Conservation (phyloP, 1,139 yeast genomes). For the Yamadazyma kanchanaburiensis region DNA sequence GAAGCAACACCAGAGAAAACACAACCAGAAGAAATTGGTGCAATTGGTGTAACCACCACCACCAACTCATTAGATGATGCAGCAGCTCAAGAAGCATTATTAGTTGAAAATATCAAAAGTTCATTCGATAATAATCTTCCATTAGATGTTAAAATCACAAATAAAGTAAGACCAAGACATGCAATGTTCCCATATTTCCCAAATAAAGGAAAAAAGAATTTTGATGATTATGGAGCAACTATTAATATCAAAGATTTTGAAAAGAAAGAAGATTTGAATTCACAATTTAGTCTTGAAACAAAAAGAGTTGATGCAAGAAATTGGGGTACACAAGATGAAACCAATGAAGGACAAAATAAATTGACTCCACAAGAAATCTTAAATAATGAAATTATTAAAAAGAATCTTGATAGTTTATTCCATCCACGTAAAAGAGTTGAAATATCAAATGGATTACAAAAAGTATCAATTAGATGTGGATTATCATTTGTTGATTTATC, state of each 20-base stretch:
- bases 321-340: conserved; percentile 29
- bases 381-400: conserved; percentile 40
- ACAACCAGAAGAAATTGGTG: conserved; percentile 5
- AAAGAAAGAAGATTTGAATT: conserved; percentile 50
- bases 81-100: conserved; percentile 40
- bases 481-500: conserved; percentile 78
- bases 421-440: conserved; percentile 52
- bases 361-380: conserved; percentile 45
- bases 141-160: conserved; percentile 64
- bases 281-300: conserved; percentile 33
- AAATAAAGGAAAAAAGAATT: conserved; percentile 45
- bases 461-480: conserved; percentile 61
- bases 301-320: conserved; percentile 33
- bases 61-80: conserved; percentile 24
- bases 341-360: conserved; percentile 21
- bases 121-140: conserved; percentile 38
- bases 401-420: conserved; percentile 54
- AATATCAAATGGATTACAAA: conserved; percentile 20
- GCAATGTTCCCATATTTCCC: conserved; percentile 75
- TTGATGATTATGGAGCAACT: conserved; percentile 84
- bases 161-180: conserved; percentile 55
- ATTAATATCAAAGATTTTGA: conserved; percentile 65
- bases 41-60: conserved; percentile 5
- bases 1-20: not conserved
- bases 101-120: conserved; percentile 37